phyloP scores from a whole-genome alignment of 352 stramenopile species.

The Phytophthora idaei region DNA sequence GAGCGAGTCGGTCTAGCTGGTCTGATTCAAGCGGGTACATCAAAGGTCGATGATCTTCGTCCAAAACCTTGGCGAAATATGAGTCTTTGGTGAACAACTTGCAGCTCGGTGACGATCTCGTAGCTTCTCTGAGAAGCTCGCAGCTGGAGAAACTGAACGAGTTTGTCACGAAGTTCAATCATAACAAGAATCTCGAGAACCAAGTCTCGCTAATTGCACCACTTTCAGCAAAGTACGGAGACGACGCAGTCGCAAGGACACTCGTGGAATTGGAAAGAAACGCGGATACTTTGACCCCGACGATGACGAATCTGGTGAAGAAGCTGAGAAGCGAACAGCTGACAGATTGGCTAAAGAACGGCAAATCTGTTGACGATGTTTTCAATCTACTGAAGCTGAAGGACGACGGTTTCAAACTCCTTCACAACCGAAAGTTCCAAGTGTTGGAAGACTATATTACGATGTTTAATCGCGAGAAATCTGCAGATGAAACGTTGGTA shows the following conservation, averaged over 20 bases:
- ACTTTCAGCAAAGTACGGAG: too few relatives aligned
- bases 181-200: too few relatives aligned
- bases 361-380: not conserved
- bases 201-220: too few relatives aligned
- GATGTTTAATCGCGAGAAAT: not conserved
- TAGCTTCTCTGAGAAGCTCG: not conserved
- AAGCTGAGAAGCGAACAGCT: too few relatives aligned
- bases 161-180: too few relatives aligned
- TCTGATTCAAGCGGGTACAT: not conserved
- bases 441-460: conserved; percentile 3
- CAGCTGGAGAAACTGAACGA: not conserved
- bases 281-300: too few relatives aligned
- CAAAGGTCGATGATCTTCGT: not conserved
- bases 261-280: too few relatives aligned
- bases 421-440: not conserved
- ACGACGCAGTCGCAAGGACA: too few relatives aligned
- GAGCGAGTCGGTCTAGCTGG: too few relatives aligned
- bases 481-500: not conserved
- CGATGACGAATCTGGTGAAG: too few relatives aligned
- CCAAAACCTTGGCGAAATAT: not conserved
- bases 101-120: not conserved
- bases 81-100: not conserved
- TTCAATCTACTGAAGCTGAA: not conserved
- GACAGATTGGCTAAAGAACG: too few relatives aligned
- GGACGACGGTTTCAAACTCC: not conserved